A percentile compares a stretch with the other conserved stretches of the same genome.
These are phyloP conservation scores for Peniophora sp. DNA, from an alignment of 1,284 basidiomycete genomes.

Conservation along the genomic window DNA sequence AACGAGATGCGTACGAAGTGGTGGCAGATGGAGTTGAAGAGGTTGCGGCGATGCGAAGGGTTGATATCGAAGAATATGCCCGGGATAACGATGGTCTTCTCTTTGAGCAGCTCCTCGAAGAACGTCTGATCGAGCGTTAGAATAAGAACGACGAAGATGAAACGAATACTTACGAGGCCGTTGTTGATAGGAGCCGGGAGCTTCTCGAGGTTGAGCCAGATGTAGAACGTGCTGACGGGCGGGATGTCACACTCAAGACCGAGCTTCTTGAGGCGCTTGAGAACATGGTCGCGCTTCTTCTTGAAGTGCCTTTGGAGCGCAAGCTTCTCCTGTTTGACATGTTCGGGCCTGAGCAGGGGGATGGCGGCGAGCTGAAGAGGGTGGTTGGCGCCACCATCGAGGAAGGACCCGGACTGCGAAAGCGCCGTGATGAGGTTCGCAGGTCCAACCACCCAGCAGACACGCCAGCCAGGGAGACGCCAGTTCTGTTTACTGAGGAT, in stretches of 20 bases:
- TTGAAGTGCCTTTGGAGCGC: constrained; percentile 87
- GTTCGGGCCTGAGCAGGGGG: constrained; percentile 65
- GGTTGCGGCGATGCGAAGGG: constrained; percentile 75
- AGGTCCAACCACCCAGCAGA: constrained; percentile 97
- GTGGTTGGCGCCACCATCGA: constrained; percentile 86
- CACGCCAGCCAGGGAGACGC: constrained; percentile 88
- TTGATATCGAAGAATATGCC: constrained; percentile 90
- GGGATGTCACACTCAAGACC: constrained; percentile 71
- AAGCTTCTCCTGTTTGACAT: constrained; percentile 68
- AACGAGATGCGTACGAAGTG: constrained; percentile 84
- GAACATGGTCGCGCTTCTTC: constrained; percentile 83
- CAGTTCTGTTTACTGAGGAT: constrained; percentile 48
- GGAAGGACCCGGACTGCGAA: constrained; percentile 82
- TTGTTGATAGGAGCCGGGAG: constrained; percentile 81
- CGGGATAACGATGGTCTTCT: constrained; percentile 84
- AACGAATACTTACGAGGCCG: constrained; percentile 54
- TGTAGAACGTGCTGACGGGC: constrained; percentile 79
- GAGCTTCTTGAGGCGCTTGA: constrained; percentile 72
- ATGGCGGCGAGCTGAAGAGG: constrained; percentile 87
- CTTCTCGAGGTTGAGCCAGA: constrained; percentile 82
- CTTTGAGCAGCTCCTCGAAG: constrained; percentile 91
- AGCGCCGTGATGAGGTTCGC: constrained; percentile 81
- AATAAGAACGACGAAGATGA: neutral
- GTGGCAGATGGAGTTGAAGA: constrained; percentile 89
- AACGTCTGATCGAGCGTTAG: constrained; percentile 50